Evolutionary conservation across 2,329 filamentous ascomycete genomes (phyloP).

Genomic region (Arthrobotrys conoides): DNA sequence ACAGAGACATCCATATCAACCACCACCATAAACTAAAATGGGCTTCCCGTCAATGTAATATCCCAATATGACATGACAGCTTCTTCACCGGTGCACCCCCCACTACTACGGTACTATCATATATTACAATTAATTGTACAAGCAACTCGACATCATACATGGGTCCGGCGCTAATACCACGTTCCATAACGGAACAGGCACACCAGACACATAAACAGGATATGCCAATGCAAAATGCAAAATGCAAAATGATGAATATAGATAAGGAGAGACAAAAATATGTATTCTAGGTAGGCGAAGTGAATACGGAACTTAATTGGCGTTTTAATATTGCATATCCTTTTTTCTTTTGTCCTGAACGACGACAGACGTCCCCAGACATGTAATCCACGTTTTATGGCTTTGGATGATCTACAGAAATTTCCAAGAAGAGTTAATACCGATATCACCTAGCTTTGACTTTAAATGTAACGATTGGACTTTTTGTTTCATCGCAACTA

Average conservation of each 20-base stretch:
- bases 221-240: slow-evolving; percentile 7
- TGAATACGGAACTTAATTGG: slow-evolving; percentile 36
- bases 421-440: slow-evolving; percentile 19
- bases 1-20: slow-evolving; percentile 12
- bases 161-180: slow-evolving; percentile 14
- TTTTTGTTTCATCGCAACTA: neutral
- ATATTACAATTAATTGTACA: too few species aligned
- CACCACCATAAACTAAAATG: slow-evolving; percentile 7
- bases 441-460: neutral
- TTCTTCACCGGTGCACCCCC: slow-evolving; percentile 5
- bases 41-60: slow-evolving; percentile 17
- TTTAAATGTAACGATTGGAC: neutral
- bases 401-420: neutral
- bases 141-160: neutral
- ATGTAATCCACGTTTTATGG: slow-evolving; percentile 20
- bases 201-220: neutral
- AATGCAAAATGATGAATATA: too few species aligned
- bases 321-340: slow-evolving; percentile 24
- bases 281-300: slow-evolving; percentile 33
- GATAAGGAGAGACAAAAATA: slow-evolving; percentile 21
- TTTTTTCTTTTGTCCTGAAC: neutral
- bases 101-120: neutral
- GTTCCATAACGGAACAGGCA: slow-evolving; percentile 11
- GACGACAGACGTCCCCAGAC: neutral
- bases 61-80: slow-evolving; percentile 22